Evolutionary conservation across 2,329 filamentous ascomycete genomes (phyloP).

Genomic region (Trichoderma guizhouense): DNA sequence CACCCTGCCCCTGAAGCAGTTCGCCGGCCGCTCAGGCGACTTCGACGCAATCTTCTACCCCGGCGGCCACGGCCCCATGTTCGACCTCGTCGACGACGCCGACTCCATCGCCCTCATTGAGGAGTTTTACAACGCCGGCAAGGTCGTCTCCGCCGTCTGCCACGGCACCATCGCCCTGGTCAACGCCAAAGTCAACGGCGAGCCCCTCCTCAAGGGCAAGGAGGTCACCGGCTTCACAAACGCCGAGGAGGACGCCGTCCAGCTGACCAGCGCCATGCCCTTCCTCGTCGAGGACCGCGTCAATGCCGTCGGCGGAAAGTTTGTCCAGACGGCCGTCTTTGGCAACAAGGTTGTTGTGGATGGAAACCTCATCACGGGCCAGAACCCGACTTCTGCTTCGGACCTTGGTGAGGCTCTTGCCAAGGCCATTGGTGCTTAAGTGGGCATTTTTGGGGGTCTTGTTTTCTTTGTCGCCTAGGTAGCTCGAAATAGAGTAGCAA

Average conservation of each 20-base stretch:
- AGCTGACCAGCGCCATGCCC: slow-evolving; percentile 53
- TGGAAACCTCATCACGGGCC: slow-evolving; percentile 53
- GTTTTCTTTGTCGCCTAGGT: background rate
- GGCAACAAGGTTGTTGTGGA: slow-evolving; percentile 48
- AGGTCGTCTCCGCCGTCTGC: slow-evolving; percentile 65
- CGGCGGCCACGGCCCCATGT: slow-evolving; percentile 63
- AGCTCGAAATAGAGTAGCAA: background rate
- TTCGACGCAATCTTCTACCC: slow-evolving; percentile 62
- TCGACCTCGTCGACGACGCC: slow-evolving; percentile 57
- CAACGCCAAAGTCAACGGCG: slow-evolving; percentile 53
- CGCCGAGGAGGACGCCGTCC: slow-evolving; percentile 49
- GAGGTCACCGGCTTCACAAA: slow-evolving; percentile 62
- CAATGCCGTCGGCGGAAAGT: slow-evolving; percentile 50
- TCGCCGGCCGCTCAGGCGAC: slow-evolving; percentile 54
- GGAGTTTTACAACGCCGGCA: slow-evolving; percentile 59
- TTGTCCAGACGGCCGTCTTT: slow-evolving; percentile 52
- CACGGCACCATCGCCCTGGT: slow-evolving; percentile 64
- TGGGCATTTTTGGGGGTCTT: background rate
- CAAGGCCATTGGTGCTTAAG: slow-evolving; percentile 34
- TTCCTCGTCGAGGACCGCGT: slow-evolving; percentile 57
- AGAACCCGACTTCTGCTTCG: slow-evolving; percentile 54
- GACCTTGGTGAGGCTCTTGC: slow-evolving; percentile 50
- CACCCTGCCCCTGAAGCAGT: slow-evolving; percentile 55
- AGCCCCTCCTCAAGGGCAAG: slow-evolving; percentile 53
- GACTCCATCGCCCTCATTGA: slow-evolving; percentile 57